These are phyloP conservation scores for Tilletia caries DNA, from an alignment of 1,284 basidiomycete genomes.

Conservation along the genomic window DNA sequence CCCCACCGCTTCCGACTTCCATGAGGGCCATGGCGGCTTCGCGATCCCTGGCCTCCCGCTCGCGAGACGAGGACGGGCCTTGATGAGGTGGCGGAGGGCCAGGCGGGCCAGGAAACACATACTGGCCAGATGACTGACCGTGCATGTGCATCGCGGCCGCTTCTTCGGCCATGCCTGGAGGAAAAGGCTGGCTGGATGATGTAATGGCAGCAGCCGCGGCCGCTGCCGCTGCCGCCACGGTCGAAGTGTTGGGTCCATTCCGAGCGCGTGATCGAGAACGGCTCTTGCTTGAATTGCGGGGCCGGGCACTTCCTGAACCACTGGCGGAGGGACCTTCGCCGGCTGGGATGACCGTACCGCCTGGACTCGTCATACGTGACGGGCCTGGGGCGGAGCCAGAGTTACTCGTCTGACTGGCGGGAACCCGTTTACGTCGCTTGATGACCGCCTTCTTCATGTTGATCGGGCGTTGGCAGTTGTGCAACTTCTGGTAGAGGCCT, in stretches of 20 bases:
- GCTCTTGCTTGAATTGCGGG: slow-evolving; percentile 4
- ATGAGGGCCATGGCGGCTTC: slow-evolving; percentile 51
- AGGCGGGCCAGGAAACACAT: neutral
- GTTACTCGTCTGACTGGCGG: slow-evolving; percentile 55
- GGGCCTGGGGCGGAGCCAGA: neutral
- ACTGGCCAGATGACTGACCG: neutral
- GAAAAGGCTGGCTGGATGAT: neutral
- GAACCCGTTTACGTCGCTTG: slow-evolving; percentile 92
- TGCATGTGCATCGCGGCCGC: neutral
- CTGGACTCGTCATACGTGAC: neutral
- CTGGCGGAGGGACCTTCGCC: neutral
- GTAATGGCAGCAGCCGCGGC: neutral
- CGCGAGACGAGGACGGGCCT: neutral
- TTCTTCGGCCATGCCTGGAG: slow-evolving; percentile 3
- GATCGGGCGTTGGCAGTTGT: slow-evolving; percentile 92
- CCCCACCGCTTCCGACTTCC: slow-evolving; percentile 36
- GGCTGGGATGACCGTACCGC: neutral
- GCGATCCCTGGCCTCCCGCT: slow-evolving; percentile 41
- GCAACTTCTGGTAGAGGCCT: slow-evolving; percentile 97
- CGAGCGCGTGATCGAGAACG: slow-evolving; percentile 6
- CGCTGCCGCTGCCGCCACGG: neutral
- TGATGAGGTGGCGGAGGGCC: neutral
- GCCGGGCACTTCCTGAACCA: neutral
- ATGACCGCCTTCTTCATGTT: slow-evolving; percentile 99
- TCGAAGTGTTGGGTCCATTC: neutral